Evolutionary conservation across 2,329 filamentous ascomycete genomes (phyloP).

Genomic region (Penicillium italicum): DNA sequence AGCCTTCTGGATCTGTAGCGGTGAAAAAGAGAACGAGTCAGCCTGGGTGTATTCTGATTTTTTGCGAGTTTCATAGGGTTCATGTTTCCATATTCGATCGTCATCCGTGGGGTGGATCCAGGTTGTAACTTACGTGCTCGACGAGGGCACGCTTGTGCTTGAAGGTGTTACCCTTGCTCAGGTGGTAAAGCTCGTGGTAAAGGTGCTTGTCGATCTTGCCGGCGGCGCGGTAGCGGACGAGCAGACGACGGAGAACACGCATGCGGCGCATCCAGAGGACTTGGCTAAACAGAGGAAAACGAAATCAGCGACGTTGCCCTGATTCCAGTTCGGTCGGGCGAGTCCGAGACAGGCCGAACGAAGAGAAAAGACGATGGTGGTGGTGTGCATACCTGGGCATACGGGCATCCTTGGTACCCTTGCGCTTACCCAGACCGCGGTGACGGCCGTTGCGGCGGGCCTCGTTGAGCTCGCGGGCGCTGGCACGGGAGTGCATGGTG

Average conservation of each 20-base stretch:
- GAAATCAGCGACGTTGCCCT: constrained; percentile 18
- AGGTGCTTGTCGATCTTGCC: constrained; percentile 99
- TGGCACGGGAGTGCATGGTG: constrained; percentile 98
- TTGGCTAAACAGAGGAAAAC: constrained; percentile 60
- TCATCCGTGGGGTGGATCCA: constrained; percentile 4
- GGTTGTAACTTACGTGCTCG: constrained; percentile 79
- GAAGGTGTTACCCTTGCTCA: constrained; percentile 99
- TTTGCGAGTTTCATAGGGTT: neutral
- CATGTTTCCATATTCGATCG: neutral
- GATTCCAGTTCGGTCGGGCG: neutral
- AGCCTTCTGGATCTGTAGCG: constrained; percentile 90
- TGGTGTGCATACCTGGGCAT: constrained; percentile 78
- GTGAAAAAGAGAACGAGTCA: constrained; percentile 25
- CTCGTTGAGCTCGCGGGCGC: constrained; percentile 90
- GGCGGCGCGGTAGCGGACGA: constrained; percentile 99
- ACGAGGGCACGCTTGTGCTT: constrained; percentile 99
- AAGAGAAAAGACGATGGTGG: neutral
- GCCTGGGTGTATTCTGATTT: constrained; percentile 9
- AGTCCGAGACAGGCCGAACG: neutral
- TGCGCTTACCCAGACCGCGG: constrained; percentile 99
- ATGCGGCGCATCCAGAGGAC: constrained; percentile 99
- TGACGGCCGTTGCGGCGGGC: constrained; percentile 94
- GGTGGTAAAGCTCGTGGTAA: constrained; percentile 99
- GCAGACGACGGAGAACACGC: constrained; percentile 95
- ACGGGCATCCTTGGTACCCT: constrained; percentile 99